A percentile compares a stretch with the other conserved stretches of the same genome.
phyloP scores from a whole-genome alignment of 2,329 filamentous ascomycete genomes.

The Conoideocrella luteorostrata region DNA sequence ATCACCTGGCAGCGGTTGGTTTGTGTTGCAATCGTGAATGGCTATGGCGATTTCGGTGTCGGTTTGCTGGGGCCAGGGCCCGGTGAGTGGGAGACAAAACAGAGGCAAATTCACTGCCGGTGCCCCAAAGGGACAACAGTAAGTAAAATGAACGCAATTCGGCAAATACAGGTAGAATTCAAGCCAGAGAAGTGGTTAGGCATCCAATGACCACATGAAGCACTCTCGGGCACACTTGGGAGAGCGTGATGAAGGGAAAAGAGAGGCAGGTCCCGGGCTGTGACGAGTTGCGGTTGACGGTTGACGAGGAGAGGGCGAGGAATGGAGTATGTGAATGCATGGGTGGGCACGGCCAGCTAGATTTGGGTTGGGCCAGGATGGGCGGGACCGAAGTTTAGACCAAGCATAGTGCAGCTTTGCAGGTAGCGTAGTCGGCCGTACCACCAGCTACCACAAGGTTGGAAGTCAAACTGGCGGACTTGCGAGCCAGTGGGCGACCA shows the following conservation, averaged over 20 bases:
- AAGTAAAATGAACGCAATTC: constrained; percentile 11
- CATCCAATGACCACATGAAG: constrained; percentile 14
- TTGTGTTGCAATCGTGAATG: constrained; percentile 5
- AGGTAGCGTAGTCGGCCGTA: neutral
- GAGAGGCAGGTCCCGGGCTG: constrained; percentile 1
- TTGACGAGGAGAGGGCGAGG: constrained; percentile 4
- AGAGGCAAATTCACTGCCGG: constrained; percentile 14
- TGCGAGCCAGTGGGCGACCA: neutral
- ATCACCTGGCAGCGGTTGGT: constrained; percentile 6
- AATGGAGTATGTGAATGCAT: constrained; percentile 1
- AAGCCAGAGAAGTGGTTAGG: constrained; percentile 14
- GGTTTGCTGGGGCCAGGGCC: neutral
- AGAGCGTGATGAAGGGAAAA: constrained; percentile 5
- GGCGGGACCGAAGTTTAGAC: neutral
- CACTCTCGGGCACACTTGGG: constrained; percentile 7
- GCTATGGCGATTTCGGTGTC: neutral
- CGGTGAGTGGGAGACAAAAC: constrained; percentile 7
- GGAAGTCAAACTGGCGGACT: no score
- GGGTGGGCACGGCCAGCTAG: constrained; percentile 1
- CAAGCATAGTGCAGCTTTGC: neutral
- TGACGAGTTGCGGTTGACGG: neutral
- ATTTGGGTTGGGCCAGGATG: neutral
- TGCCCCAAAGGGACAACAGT: constrained; percentile 17
- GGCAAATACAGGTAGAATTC: constrained; percentile 10
- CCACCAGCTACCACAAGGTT: no score